These are phyloP conservation scores for Penicillium aurantiogriseum DNA, from an alignment of 2,329 filamentous ascomycete species.

Conservation along the genomic window DNA sequence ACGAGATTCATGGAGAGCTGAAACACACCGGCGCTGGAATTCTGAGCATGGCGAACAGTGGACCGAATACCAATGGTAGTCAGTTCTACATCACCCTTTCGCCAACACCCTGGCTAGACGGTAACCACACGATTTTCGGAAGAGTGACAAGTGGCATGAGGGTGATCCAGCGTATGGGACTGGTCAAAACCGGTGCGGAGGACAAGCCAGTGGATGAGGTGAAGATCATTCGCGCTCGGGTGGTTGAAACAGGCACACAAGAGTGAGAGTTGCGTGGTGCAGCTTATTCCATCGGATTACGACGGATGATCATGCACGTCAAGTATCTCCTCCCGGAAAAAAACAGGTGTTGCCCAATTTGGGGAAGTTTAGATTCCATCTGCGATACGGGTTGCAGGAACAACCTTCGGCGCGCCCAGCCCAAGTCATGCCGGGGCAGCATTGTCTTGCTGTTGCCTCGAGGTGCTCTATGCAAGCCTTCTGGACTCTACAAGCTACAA, in stretches of 20 bases:
- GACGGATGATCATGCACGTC: background rate
- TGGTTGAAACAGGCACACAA: slow-evolving; percentile 61
- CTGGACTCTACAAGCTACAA: slow-evolving; percentile 9
- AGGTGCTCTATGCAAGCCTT: background rate
- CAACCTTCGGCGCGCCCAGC: slow-evolving; percentile 4
- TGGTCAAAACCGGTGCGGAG: slow-evolving; percentile 78
- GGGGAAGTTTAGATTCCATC: background rate
- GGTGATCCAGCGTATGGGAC: slow-evolving; percentile 81
- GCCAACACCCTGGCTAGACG: slow-evolving; percentile 93
- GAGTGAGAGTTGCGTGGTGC: slow-evolving; percentile 28
- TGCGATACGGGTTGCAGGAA: slow-evolving; percentile 1
- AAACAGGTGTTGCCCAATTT: background rate
- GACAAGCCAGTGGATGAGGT: slow-evolving; percentile 81
- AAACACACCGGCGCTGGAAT: slow-evolving; percentile 92
- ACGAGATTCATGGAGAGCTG: slow-evolving; percentile 76
- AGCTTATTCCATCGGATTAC: background rate
- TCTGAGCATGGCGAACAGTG: slow-evolving; percentile 95
- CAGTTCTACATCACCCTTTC: slow-evolving; percentile 97
- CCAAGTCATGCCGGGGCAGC: background rate
- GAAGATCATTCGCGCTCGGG: slow-evolving; percentile 70
- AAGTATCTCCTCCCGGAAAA: background rate
- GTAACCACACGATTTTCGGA: slow-evolving; percentile 96
- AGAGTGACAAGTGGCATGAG: slow-evolving; percentile 79
- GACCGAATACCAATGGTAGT: slow-evolving; percentile 87
- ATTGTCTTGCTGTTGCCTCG: background rate